phyloP scores from a whole-genome alignment of 331 rosid species.

The Telfairia occidentalis region DNA sequence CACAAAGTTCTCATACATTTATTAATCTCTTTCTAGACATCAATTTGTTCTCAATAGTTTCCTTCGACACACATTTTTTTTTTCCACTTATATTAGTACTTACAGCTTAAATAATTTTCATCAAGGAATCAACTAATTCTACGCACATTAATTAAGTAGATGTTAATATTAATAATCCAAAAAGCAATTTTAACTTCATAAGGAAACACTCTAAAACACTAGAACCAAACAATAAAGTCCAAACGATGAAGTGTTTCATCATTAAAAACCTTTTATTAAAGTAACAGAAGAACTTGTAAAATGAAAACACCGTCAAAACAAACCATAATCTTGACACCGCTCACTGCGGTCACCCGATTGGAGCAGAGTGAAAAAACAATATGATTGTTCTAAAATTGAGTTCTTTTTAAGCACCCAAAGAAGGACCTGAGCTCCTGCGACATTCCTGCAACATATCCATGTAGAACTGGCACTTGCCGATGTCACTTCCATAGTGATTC shows the following conservation, averaged over 20 bases:
- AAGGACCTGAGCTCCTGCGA: constrained; percentile 7
- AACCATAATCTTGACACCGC: not conserved
- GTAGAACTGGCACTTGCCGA: constrained; percentile 28
- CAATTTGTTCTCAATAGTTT: too few species aligned
- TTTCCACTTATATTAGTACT: too few species aligned
- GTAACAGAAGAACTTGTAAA: not conserved
- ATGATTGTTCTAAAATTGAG: not conserved
- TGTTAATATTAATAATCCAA: not conserved
- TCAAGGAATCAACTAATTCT: not conserved
- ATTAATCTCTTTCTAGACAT: too few species aligned
- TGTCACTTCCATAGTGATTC: constrained; percentile 21
- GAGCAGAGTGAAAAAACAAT: not conserved
- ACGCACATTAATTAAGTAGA: not conserved
- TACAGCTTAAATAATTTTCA: too few species aligned
- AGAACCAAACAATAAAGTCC: not conserved
- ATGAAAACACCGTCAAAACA: not conserved
- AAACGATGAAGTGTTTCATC: not conserved
- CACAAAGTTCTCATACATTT: too few species aligned
- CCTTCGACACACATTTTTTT: too few species aligned
- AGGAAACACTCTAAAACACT: not conserved
- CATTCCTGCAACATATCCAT: constrained; percentile 27
- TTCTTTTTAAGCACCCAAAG: constrained; percentile 11
- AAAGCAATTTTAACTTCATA: not conserved
- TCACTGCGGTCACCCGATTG: not conserved
- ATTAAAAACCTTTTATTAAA: not conserved